These are phyloP conservation scores for Brachypodium distachyon DNA, from an alignment of 202 grass and related monocot genomes.

Conservation along the genomic window DNA sequence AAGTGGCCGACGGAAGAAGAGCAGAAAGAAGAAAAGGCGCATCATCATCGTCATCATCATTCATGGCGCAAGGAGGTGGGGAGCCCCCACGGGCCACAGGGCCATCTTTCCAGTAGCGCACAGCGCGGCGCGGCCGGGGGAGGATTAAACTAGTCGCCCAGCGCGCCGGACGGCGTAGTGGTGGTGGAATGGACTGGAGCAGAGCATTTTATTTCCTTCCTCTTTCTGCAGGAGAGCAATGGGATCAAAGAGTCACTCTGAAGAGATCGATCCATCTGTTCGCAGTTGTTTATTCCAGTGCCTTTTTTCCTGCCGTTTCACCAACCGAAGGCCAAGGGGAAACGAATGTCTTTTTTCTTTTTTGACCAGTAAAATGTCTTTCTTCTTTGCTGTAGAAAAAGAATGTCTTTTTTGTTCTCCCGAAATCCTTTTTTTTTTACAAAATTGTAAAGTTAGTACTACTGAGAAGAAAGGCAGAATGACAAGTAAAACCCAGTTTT, in stretches of 20 bases:
- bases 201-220: not conserved
- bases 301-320: not conserved
- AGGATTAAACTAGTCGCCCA: constrained; percentile 6
- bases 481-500: no score
- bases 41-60: constrained; percentile 1
- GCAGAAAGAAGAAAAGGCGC: not conserved
- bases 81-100: constrained; percentile 40
- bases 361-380: no score
- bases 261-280: not conserved
- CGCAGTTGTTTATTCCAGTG: not conserved
- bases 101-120: constrained; percentile 56
- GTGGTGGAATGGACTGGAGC: constrained; percentile 16
- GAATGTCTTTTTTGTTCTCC: no score
- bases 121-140: constrained; percentile 10
- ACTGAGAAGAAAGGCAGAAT: no score
- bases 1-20: not conserved
- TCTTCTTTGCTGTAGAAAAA: no score
- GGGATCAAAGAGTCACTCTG: constrained; percentile 3
- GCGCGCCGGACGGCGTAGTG: not conserved
- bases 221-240: not conserved
- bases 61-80: constrained; percentile 26
- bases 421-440: no score
- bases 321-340: no score
- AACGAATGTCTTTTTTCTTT: no score
- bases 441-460: no score